Percentiles rank a stretch among this genome's conserved stretches.
Conservation (phyloP, 495 filamentous ascomycete species). For the Penicillium fimorum region DNA sequence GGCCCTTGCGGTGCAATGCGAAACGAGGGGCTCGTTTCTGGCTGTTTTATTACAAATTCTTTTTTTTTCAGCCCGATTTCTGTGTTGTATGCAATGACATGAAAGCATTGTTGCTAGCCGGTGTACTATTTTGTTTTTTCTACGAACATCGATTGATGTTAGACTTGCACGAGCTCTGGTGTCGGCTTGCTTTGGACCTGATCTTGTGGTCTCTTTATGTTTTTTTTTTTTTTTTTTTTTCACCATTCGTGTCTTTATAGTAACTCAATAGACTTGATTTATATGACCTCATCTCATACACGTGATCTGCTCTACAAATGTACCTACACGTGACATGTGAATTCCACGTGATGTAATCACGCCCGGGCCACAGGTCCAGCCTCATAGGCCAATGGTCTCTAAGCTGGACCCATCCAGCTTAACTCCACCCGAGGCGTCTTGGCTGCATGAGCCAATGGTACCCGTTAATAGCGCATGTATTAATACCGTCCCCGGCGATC, state of each 20-base stretch:
- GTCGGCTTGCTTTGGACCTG: slow-evolving; percentile 26
- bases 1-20: slow-evolving; percentile 10
- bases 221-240: slow-evolving; percentile 19
- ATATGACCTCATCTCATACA: neutral
- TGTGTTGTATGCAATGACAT: slow-evolving; percentile 22
- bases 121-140: slow-evolving; percentile 21
- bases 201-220: slow-evolving; percentile 12
- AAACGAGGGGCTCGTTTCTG: slow-evolving; percentile 10
- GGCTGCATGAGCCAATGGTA: slow-evolving; percentile 7
- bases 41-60: slow-evolving; percentile 3
- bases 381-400: slow-evolving; percentile 1
- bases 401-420: slow-evolving; percentile 9
- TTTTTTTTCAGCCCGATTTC: slow-evolving; percentile 18
- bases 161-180: slow-evolving; percentile 35
- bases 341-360: neutral
- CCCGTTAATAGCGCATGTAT: slow-evolving; percentile 9
- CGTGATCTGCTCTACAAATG: neutral
- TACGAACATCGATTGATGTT: slow-evolving; percentile 30
- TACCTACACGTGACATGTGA: neutral
- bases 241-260: slow-evolving; percentile 27
- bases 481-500: slow-evolving; percentile 17
- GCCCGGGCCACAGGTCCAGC: neutral
- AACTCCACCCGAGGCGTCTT: slow-evolving; percentile 9
- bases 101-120: slow-evolving; percentile 22
- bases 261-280: slow-evolving; percentile 31